phyloP scores from a whole-genome alignment of 1,284 basidiomycete genomes.

The Thelephora terrestris region DNA sequence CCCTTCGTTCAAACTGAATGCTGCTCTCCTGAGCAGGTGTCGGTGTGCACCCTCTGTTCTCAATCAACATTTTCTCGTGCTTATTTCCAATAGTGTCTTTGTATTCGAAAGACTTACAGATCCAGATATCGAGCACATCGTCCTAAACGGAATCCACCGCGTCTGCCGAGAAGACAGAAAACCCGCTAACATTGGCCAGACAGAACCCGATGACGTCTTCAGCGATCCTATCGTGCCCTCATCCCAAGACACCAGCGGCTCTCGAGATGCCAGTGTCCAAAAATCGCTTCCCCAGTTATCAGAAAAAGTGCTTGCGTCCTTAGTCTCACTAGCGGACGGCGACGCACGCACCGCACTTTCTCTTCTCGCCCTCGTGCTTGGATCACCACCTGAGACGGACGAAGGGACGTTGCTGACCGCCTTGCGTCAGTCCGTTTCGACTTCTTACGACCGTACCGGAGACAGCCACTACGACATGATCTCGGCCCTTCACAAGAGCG shows the following conservation, averaged over 20 bases:
- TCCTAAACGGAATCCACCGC: constrained; percentile 40
- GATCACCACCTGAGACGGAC: constrained; percentile 26
- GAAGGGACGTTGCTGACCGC: constrained; percentile 38
- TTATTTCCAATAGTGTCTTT: constrained; percentile 39
- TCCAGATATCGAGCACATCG: constrained; percentile 42
- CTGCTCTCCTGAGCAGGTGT: constrained; percentile 73
- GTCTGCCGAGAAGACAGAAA: constrained; percentile 16
- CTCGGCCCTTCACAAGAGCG: constrained; percentile 78
- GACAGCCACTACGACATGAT: constrained; percentile 84
- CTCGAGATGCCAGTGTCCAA: constrained; percentile 6
- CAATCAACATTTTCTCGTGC: not conserved
- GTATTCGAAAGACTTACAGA: constrained; percentile 53
- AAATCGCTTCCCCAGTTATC: constrained; percentile 31
- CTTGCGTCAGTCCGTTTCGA: constrained; percentile 45
- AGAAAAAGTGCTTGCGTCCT: constrained; percentile 34
- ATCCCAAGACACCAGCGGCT: not conserved
- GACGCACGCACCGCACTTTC: constrained; percentile 66
- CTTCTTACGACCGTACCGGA: constrained; percentile 65
- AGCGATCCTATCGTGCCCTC: constrained; percentile 8
- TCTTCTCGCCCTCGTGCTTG: constrained; percentile 51
- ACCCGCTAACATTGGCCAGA: constrained; percentile 5
- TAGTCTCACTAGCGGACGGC: constrained; percentile 50
- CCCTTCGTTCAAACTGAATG: constrained; percentile 78
- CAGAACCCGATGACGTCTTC: constrained; percentile 7
- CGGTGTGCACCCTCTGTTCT: constrained; percentile 35